phyloP scores from a whole-genome alignment of 441 rosid species.

The Populus hybrid region DNA sequence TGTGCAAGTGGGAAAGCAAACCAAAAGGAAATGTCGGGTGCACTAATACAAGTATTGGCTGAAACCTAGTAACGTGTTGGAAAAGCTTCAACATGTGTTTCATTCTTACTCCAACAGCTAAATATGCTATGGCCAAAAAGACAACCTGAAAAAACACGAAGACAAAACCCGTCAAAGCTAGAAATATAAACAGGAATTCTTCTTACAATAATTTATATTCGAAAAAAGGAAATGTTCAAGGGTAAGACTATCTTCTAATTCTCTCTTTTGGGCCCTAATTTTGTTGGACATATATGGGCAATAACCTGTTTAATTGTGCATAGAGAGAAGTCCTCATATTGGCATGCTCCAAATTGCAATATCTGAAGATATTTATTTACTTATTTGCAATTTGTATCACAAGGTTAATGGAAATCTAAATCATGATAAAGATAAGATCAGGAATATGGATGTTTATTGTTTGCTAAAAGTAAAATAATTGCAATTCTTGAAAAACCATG shows the following conservation, averaged over 20 bases:
- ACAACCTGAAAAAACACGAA: slow-evolving; percentile 2
- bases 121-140: not conserved
- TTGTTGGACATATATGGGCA: too few relatives aligned
- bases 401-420: not conserved
- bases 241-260: too few relatives aligned
- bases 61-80: not conserved
- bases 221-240: too few relatives aligned
- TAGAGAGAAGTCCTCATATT: not conserved
- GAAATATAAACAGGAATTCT: not conserved
- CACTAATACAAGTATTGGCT: too few relatives aligned
- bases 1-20: not conserved
- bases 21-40: not conserved
- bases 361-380: not conserved
- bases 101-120: not conserved
- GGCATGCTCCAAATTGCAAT: not conserved
- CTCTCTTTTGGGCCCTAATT: too few relatives aligned
- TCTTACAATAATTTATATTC: not conserved
- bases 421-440: not conserved
- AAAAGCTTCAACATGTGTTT: not conserved
- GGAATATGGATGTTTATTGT: not conserved
- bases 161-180: not conserved
- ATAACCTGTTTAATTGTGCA: not conserved
- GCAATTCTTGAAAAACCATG: not conserved
- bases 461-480: not conserved
- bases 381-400: not conserved